Evolutionary conservation across 2,329 filamentous ascomycete genomes (phyloP).

Genomic region (Fusarium pseudocircinatum): DNA sequence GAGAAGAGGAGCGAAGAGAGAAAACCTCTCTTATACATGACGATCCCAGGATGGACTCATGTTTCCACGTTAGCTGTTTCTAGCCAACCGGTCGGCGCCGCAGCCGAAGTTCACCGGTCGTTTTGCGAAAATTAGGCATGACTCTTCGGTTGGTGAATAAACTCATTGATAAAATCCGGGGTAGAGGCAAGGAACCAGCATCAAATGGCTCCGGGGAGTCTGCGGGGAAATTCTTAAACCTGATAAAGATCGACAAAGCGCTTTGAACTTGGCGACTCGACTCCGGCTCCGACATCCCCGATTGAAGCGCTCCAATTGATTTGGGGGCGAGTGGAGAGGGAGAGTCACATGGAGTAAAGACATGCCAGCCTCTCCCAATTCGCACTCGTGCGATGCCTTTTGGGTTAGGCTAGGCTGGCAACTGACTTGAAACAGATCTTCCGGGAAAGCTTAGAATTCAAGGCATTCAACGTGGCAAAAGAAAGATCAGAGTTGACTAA

Average conservation of each 20-base stretch:
- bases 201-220: neutral
- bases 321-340: neutral
- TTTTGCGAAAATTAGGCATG: neutral
- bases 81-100: neutral
- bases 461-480: neutral
- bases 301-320: slow-evolving; percentile 4
- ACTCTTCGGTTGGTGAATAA: slow-evolving; percentile 3
- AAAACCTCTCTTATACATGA: neutral
- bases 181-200: slow-evolving; percentile 10
- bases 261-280: neutral
- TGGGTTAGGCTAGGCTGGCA: no score
- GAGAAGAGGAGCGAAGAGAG: no score
- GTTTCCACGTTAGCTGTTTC: neutral
- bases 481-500: fast-evolving
- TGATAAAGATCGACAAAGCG: neutral
- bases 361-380: neutral
- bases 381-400: neutral
- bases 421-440: fast-evolving
- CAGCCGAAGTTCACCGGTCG: neutral
- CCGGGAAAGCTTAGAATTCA: neutral
- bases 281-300: slow-evolving; percentile 19
- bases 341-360: neutral
- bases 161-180: slow-evolving; percentile 16
- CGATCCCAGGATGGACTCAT: neutral
- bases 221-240: slow-evolving; percentile 3